Conservation (phyloP, 345 rosid species). For the Brassica rapa region DNA sequence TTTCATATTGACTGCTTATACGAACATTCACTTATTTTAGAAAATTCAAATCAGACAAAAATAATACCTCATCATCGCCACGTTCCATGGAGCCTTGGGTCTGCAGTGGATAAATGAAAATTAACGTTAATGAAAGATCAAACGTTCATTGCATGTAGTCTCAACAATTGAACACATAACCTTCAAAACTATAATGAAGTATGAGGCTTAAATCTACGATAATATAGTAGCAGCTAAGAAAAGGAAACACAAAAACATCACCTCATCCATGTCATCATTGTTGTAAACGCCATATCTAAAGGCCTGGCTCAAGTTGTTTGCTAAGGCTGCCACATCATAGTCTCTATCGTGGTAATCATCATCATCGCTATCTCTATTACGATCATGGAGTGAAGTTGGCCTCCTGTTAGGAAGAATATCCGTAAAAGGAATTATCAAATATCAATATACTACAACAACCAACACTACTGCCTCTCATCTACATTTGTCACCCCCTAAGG, state of each 20-base stretch:
- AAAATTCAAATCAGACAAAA: constrained; percentile 3
- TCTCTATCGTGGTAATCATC: constrained; percentile 96
- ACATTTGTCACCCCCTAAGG: background rate
- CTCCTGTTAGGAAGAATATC: constrained; percentile 58
- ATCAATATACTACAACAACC: background rate
- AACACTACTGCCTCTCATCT: constrained; percentile 6
- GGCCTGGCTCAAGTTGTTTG: constrained; percentile 91
- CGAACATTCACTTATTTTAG: background rate
- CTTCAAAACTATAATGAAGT: background rate
- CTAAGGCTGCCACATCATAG: constrained; percentile 91
- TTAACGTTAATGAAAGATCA: background rate
- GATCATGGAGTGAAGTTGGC: constrained; percentile 84
- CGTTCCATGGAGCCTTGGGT: constrained; percentile 69
- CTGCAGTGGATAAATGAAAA: constrained; percentile 50
- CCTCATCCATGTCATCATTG: constrained; percentile 85
- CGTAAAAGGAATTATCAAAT: background rate
- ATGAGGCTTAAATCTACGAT: background rate
- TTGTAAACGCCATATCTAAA: constrained; percentile 84
- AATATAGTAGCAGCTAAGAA: background rate
- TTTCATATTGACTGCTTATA: constrained; percentile 26
- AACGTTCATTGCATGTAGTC: background rate
- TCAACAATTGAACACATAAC: constrained; percentile 5
- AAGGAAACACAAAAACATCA: constrained; percentile 38
- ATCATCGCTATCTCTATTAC: constrained; percentile 84
- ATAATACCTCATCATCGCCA: constrained; percentile 84